A percentile compares a stretch with the other conserved stretches of the same genome.
phyloP scores from a whole-genome alignment of 164 flowering plant genomes.

The Tetrastigma voinierianum region DNA sequence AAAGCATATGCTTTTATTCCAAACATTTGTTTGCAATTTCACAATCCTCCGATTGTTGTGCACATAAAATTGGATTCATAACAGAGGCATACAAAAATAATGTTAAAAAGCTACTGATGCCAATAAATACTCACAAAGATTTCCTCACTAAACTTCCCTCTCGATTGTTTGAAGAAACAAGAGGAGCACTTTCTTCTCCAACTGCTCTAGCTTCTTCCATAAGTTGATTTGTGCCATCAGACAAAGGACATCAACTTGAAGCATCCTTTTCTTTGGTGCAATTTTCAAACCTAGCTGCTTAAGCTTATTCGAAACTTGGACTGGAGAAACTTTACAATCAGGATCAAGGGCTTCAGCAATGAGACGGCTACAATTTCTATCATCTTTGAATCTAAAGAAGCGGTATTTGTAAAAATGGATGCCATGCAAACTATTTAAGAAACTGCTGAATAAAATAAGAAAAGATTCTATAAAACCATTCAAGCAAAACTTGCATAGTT shows the following conservation, averaged over 20 bases:
- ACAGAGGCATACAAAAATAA: neutral
- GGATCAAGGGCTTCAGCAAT: conserved; percentile 71
- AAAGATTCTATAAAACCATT: neutral
- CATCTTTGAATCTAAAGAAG: conserved; percentile 57
- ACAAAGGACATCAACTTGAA: conserved; percentile 8
- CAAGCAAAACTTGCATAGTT: too few relatives aligned
- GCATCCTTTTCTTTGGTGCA: conserved; percentile 36
- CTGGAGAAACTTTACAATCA: conserved; percentile 53
- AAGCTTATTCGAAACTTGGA: conserved; percentile 63
- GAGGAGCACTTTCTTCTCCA: conserved; percentile 16
- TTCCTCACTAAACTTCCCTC: conserved; percentile 24
- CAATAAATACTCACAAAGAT: conserved; percentile 37
- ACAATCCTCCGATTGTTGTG: conserved; percentile 3
- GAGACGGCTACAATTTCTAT: conserved; percentile 45
- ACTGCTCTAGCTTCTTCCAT: conserved; percentile 15
- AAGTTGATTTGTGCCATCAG: conserved; percentile 16
- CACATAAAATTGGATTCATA: neutral
- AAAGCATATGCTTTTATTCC: neutral
- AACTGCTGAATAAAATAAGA: neutral
- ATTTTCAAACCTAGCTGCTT: conserved; percentile 58
- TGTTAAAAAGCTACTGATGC: neutral
- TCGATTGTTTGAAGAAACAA: conserved; percentile 12
- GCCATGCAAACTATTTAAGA: neutral
- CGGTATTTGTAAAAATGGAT: neutral
- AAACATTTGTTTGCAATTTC: neutral